Percentiles rank a stretch among this genome's conserved stretches.
Conservation (phyloP, 2,329 filamentous ascomycete species). For the Dichotomopilus funicola region DNA sequence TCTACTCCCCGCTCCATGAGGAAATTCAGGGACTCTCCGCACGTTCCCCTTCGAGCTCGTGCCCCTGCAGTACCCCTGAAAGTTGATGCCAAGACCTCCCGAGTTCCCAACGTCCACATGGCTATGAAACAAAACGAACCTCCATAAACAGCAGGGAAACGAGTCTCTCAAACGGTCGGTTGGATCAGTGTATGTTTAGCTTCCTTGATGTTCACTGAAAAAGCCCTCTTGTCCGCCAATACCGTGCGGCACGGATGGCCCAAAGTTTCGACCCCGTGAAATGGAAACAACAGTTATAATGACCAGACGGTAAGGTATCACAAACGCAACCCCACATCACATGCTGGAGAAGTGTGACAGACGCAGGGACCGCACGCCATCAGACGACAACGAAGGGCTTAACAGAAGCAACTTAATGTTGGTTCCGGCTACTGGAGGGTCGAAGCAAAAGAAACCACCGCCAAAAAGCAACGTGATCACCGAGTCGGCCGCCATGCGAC, state of each 20-base stretch:
- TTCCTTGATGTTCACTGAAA: no score
- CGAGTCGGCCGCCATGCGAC: no score
- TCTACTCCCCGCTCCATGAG: neutral
- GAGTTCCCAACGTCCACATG: neutral
- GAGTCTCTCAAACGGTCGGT: conserved; percentile 2
- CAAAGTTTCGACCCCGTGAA: no score
- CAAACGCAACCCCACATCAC: neutral
- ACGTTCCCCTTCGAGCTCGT: neutral
- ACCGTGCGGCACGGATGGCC: no score
- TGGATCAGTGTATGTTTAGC: neutral
- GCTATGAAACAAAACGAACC: conserved; percentile 19
- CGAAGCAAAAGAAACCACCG: no score
- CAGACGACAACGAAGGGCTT: no score
- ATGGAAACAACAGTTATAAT: no score
- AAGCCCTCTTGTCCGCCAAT: no score
- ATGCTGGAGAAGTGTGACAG: neutral
- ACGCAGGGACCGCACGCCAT: conserved; percentile 1
- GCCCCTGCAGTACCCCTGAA: neutral
- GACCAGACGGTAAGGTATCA: neutral
- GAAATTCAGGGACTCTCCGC: neutral
- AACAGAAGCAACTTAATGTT: no score
- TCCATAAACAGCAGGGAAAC: neutral
- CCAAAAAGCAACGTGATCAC: no score
- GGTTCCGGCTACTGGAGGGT: no score
- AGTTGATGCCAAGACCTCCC: neutral